Base-by-base conservation (phyloP, 345 rosid genomes). In the Carallia brachiata region DNA sequence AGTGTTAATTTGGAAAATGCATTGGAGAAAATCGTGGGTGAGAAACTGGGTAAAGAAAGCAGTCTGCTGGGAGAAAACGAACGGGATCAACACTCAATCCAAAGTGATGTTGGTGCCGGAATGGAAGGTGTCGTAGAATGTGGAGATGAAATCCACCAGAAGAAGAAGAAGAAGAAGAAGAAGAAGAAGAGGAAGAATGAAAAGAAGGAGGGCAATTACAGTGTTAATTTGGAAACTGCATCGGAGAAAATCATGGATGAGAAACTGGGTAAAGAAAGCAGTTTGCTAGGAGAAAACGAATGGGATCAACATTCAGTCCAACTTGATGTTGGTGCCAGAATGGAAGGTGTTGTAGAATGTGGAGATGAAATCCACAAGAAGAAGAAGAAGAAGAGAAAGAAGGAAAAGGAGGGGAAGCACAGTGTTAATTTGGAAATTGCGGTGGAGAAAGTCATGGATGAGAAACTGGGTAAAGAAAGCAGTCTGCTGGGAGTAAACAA, bases 101-200 rank as follows among this genome's bases (percentile, higher is more conserved):
- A 52, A 28, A 66, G 17, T 32, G 50, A 73, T 67, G 36, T 17
- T 13, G 61, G 27, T 28, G 36, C 40, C 34, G 54, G 44, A 62
- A 60, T 66, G 36, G 30, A 31, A 1, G 23, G 6, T 9, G 23
- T 13, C 16, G 19, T 12, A 31, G 7, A 60, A 8, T 31, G 36
- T 27, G 63, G 36, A 31, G 36, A 60, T 10, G 2, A 30, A 60
- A 12, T 10, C n/a, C 18, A 60, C 9, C 16, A 16, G 39, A 60
- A 60, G 63, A 60, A 28, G 60, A 55, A 55, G 36, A 58, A 17
- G 44, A 56, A 47, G 23, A 23, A 23, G 23, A 23, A 23, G 23
- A 23, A 23, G 50, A 27, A 39, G 50, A 62, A 78, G 62, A 52
- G 61, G 17, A 64, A 53, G 61, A 77, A 75, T 64, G 16, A 62